Evolutionary conservation across 345 rosid genomes (phyloP).

Genomic region (Brassica nigra): DNA sequence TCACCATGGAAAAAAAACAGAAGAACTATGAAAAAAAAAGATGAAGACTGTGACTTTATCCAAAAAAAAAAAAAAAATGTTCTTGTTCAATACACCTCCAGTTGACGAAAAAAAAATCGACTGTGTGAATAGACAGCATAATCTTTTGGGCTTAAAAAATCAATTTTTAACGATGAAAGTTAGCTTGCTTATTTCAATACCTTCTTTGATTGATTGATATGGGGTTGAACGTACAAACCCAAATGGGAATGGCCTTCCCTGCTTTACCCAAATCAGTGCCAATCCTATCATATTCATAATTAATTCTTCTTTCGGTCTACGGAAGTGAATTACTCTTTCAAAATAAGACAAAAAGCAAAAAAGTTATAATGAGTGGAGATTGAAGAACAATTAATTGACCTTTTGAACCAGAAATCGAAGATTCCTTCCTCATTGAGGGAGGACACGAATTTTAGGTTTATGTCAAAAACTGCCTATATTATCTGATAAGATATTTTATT

Average conservation of each 20-base stretch:
- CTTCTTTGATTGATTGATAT: neutral
- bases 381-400: slow-evolving; percentile 1
- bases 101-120: neutral
- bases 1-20: neutral
- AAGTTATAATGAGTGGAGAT: neutral
- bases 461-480: neutral
- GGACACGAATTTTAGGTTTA: neutral
- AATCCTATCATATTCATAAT: neutral
- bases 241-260: neutral
- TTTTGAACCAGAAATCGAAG: slow-evolving; percentile 2
- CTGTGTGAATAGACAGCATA: neutral
- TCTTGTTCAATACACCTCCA: too few relatives aligned
- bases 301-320: slow-evolving; percentile 6
- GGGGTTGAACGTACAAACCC: neutral
- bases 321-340: neutral
- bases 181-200: neutral
- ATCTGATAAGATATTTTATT: neutral
- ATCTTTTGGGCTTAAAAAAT: neutral
- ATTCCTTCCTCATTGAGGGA: slow-evolving; percentile 19
- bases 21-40: too few relatives aligned
- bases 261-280: neutral
- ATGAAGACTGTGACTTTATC: too few relatives aligned
- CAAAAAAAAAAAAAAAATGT: too few relatives aligned
- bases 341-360: neutral
- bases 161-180: neutral